Base-by-base conservation (phyloP, 2,329 filamentous ascomycete genomes). In the Stagonosporopsis cucurbitacearum region DNA sequence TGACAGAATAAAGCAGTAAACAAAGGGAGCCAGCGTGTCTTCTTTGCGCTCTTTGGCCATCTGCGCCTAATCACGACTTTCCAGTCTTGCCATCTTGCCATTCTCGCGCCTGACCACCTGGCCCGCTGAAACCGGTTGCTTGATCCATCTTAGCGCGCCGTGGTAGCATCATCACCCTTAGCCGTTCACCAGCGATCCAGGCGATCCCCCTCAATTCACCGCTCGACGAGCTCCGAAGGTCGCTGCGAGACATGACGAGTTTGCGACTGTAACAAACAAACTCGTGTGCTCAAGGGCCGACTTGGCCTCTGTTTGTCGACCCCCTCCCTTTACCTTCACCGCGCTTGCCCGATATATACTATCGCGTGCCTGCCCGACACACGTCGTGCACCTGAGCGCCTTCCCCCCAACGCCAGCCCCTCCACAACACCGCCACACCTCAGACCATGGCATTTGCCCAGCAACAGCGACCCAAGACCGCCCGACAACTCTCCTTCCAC, bases 361-460 rank as follows among this genome's bases (percentile, higher is more conserved):
- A n/a, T 47, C 61, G 43, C 60, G 65, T 64, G 60, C 57, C 66
- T 60, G 28, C 25, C 25, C 25, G 28, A 12, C 60, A 56, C 23
- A 58, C 58, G 43, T 42, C 28, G 35, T 40, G 26, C 39, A 44
- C 40, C 49, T 45, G 26, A 39, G 54, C 54, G 28, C 62, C 60
- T 61, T 50, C 55, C 44, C 44, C 30, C 37, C 25, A 46, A 57
- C 52, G 59, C 59, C 54, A 61, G 11, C 32, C 42, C 52, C 35
- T 37, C 48, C 40, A 54, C n/a, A 17, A 54, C 35, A 25, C 56
- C 28, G 49, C 43, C 17, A n/a, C 44, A 57, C 37, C 43, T 40
- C 33, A 32, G 40, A 59, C 19, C n/a, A 77, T 77, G 74, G 74
- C 74, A 25, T 76, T 76, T 50, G 66, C 70, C 50, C 74, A 77